Conservation (phyloP, 192 early-diverging fungal species). For the Ambispora gerdemannii region DNA sequence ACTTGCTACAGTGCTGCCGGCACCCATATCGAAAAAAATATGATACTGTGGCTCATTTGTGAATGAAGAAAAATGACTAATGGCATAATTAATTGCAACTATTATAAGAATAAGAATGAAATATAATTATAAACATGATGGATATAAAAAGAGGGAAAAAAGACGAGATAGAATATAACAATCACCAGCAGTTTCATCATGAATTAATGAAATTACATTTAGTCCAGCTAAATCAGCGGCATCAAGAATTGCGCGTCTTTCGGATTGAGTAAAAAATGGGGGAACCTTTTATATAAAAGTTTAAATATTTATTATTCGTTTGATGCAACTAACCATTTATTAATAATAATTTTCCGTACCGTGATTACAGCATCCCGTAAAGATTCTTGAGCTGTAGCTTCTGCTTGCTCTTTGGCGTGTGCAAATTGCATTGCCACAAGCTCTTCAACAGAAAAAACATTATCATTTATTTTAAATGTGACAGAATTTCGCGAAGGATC, state of each 20-base stretch:
- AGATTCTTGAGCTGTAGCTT: constrained; percentile 64
- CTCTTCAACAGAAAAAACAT: constrained; percentile 73
- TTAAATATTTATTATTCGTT: neutral
- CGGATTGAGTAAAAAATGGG: constrained; percentile 82
- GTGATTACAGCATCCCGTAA: constrained; percentile 91
- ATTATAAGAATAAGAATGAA: constrained; percentile 1
- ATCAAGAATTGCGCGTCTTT: constrained; percentile 90
- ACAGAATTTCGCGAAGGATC: constrained; percentile 65
- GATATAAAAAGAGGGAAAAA: neutral
- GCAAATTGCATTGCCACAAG: constrained; percentile 92
- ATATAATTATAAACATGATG: constrained; percentile 10
- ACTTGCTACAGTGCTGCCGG: constrained; percentile 87
- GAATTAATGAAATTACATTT: constrained; percentile 76
- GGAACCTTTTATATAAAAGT: constrained; percentile 60
- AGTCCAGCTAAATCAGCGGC: constrained; percentile 89
- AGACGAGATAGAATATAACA: neutral
- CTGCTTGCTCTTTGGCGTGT: constrained; percentile 83
- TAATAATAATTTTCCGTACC: constrained; percentile 54
- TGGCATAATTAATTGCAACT: constrained; percentile 92
- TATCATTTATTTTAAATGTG: constrained; percentile 64
- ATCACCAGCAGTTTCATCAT: constrained; percentile 89
- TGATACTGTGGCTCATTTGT: constrained; percentile 66
- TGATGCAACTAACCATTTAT: neutral
- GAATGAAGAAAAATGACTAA: constrained; percentile 56
- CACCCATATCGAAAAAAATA: constrained; percentile 98